Conservation (phyloP, 2,329 filamentous ascomycete genomes). For the Graphilbum fragrans region DNA sequence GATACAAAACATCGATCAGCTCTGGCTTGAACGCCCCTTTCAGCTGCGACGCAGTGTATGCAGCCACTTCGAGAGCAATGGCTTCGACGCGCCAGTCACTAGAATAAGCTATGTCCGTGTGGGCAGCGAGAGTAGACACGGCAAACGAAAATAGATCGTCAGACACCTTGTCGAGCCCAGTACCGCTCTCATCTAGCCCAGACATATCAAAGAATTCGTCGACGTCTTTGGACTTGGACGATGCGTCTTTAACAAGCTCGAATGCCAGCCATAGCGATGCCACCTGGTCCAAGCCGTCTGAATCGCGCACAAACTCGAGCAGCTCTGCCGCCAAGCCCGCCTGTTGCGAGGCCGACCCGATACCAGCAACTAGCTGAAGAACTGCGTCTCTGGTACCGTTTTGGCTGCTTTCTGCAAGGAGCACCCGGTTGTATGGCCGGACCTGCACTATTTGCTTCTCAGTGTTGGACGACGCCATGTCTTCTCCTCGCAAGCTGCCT, state of each 20-base stretch:
- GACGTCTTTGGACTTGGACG: slow-evolving; percentile 38
- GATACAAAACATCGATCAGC: slow-evolving; percentile 83
- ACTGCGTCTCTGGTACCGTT: slow-evolving; percentile 46
- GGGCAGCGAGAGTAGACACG: slow-evolving; percentile 45
- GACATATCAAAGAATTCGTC: slow-evolving; percentile 55
- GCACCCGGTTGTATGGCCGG: slow-evolving; percentile 42
- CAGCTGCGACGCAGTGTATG: slow-evolving; percentile 59
- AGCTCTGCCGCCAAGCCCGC: slow-evolving; percentile 52
- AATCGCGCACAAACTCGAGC: slow-evolving; percentile 48
- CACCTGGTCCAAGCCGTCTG: slow-evolving; percentile 45
- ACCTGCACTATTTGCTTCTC: slow-evolving; percentile 10
- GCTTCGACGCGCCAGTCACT: slow-evolving; percentile 63
- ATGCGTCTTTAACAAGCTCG: slow-evolving; percentile 51
- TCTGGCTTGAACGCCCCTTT: slow-evolving; percentile 64
- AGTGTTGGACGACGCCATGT: slow-evolving; percentile 14
- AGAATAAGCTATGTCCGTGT: slow-evolving; percentile 30
- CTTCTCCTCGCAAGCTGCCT: slow-evolving; percentile 5
- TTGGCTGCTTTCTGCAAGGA: slow-evolving; percentile 56
- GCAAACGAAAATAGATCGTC: slow-evolving; percentile 61
- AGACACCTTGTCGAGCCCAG: slow-evolving; percentile 25
- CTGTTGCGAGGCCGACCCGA: slow-evolving; percentile 46
- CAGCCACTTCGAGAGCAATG: slow-evolving; percentile 68
- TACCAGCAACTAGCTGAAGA: slow-evolving; percentile 39
- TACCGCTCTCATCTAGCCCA: slow-evolving; percentile 15
- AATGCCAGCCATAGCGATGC: slow-evolving; percentile 73